Percentiles rank a stretch among this genome's conserved stretches.
phyloP scores from a whole-genome alignment of 139 green algal genomes.

The Haematococcus lacustris region DNA sequence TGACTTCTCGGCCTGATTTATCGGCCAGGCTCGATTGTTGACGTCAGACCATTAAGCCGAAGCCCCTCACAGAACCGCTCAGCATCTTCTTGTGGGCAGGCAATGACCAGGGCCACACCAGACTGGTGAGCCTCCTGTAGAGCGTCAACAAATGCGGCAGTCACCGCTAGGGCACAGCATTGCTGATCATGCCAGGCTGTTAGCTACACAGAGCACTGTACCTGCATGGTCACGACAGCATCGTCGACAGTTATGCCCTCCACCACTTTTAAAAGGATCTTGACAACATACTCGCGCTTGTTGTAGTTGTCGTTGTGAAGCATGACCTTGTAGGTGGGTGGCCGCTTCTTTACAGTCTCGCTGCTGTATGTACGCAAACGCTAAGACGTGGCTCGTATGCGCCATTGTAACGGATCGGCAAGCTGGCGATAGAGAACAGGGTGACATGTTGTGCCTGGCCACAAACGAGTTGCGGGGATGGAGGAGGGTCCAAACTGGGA shows the following conservation, averaged over 20 bases:
- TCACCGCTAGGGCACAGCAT: no score
- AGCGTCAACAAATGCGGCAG: no score
- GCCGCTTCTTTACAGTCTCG: slow-evolving; percentile 29
- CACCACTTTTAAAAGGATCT: slow-evolving; percentile 82
- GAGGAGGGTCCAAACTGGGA: no score
- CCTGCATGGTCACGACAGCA: slow-evolving; percentile 83
- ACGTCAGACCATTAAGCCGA: slow-evolving; percentile 77
- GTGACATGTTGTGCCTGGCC: no score
- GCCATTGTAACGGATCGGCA: no score
- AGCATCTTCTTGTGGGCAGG: slow-evolving; percentile 76
- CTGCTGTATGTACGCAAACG: background rate
- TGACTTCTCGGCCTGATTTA: no score
- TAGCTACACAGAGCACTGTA: no score
- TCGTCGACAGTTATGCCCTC: slow-evolving; percentile 75
- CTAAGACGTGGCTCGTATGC: no score
- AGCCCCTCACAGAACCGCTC: slow-evolving; percentile 80
- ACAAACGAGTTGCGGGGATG: no score
- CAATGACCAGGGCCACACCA: slow-evolving; percentile 73
- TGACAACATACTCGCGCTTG: slow-evolving; percentile 86
- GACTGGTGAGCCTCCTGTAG: slow-evolving; percentile 79
- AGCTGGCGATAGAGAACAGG: no score
- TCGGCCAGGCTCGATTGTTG: slow-evolving; percentile 65
- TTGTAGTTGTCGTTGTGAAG: slow-evolving; percentile 94
- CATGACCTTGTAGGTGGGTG: slow-evolving; percentile 76
- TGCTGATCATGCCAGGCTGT: no score